Base-by-base conservation (phyloP, 768 basidiomycete species). In the Scleroderma bovista region DNA sequence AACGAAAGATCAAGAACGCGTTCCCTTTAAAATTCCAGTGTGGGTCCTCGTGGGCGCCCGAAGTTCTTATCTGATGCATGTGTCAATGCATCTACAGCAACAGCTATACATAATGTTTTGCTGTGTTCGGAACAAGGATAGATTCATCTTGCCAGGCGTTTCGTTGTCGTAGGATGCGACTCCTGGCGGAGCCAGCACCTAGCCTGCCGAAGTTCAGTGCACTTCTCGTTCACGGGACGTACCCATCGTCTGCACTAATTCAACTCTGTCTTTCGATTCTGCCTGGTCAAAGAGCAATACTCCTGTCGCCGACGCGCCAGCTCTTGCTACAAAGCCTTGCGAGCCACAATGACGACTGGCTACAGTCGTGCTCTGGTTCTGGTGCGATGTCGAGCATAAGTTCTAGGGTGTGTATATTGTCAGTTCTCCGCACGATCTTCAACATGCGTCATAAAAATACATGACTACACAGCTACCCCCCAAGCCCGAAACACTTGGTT, bases 171-270 rank as follows among this genome's bases (percentile, higher is more conserved):
- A 69, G 66, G 65, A 55, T 65, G 51, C 69, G 72, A 32, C 50
- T 80, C 15, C 77, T 77, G 39, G 69, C 76, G 31, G 59, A 60
- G 7, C 63, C 71, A 43, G 70, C 69, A 3, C 75, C 77, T 16
- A 41, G 59, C 8, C 64, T 86, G n/a, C 85, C 86, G 4, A 57
- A 55, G 2, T 86, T 80, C 66, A 67, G 63, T 16, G 74, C 79
- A 5, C 62, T 89, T n/a, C 69, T 90, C 12, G 66, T 90, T 29
- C 72, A 77, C 22, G 88, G 88, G 1, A 51, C 69, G 0, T 85
- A 81, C 60, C 81, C 79, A 45, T 65, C 83, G 17, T 83, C 88
- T 3, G 83, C 86, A 6, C 86, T 86, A 3, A 69, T 91, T 43
- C 81, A 86, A 54, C 70, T 89, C 32, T 74, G 78, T 34, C 63